phyloP scores from a whole-genome alignment of 225 moss, liverwort and hornwort species.

The Ulota crispa region DNA sequence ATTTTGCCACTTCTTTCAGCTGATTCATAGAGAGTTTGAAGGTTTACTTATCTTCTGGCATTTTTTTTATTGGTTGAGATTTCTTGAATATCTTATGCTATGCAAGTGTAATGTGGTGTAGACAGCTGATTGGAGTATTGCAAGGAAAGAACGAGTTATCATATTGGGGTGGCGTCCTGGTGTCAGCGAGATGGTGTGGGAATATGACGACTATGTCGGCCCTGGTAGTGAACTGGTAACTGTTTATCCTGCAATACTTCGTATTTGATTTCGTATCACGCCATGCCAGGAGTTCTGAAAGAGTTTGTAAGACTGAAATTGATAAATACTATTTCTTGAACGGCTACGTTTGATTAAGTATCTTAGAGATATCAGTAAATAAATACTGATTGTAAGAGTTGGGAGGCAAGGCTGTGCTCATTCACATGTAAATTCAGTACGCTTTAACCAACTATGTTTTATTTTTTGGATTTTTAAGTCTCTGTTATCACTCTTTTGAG shows the following conservation, averaged over 20 bases:
- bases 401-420: constrained; percentile 6
- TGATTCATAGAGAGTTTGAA: constrained; percentile 4
- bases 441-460: background rate
- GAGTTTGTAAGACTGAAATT: background rate
- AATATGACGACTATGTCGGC: constrained; percentile 73
- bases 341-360: background rate
- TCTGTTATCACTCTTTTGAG: background rate
- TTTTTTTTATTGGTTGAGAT: background rate
- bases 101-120: constrained; percentile 33
- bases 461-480: background rate
- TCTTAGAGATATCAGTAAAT: background rate
- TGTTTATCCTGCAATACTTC: constrained; percentile 11
- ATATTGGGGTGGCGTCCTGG: constrained; percentile 77
- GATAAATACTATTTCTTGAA: background rate
- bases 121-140: constrained; percentile 60
- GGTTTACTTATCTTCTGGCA: background rate
- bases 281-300: background rate
- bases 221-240: constrained; percentile 70
- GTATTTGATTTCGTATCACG: constrained; percentile 17
- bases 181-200: constrained; percentile 79
- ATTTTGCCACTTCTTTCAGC: constrained; percentile 12
- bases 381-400: background rate
- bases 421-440: constrained; percentile 3
- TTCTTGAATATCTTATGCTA: constrained; percentile 19
- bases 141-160: constrained; percentile 61